phyloP scores from a whole-genome alignment of 306 rosid species.

The Acacia crassicarpa region DNA sequence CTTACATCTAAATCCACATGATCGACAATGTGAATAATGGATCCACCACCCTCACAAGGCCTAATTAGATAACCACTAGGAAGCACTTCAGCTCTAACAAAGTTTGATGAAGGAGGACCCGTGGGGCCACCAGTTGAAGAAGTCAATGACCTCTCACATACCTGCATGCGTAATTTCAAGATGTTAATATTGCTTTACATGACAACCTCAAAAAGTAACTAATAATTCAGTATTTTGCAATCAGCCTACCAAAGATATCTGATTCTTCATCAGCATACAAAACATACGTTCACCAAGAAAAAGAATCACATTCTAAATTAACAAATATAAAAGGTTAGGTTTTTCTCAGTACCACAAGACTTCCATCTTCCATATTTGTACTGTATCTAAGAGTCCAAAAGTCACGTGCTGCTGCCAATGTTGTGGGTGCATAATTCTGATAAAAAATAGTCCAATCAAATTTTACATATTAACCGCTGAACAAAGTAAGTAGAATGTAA shows the following conservation, averaged over 20 bases:
- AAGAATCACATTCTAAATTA: not conserved
- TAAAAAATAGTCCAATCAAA: not conserved
- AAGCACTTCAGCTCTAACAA: slow-evolving; percentile 89
- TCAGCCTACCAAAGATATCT: not conserved
- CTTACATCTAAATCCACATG: slow-evolving; percentile 90
- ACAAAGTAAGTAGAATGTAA: not conserved
- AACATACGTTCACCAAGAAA: not conserved
- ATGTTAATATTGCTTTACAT: not conserved
- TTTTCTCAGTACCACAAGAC: slow-evolving; percentile 79
- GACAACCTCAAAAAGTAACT: not conserved
- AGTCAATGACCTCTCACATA: slow-evolving; percentile 91
- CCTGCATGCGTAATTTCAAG: slow-evolving; percentile 42
- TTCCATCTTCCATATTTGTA: slow-evolving; percentile 89
- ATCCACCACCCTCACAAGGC: slow-evolving; percentile 97
- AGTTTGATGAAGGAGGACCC: slow-evolving; percentile 77
- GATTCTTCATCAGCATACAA: not conserved
- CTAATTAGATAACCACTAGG: slow-evolving; percentile 93
- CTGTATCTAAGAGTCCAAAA: slow-evolving; percentile 93
- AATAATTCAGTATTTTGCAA: not conserved
- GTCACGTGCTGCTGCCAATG: slow-evolving; percentile 96
- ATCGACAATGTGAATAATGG: slow-evolving; percentile 93
- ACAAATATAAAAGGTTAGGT: not conserved
- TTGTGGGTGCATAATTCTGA: slow-evolving; percentile 95
- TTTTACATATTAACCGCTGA: not conserved
- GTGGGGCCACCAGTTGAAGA: slow-evolving; percentile 83